A percentile compares a stretch with the other conserved stretches of the same genome.
Evolutionary conservation across 306 rosid genomes (phyloP).

Genomic region (Abrus pulchellus): DNA sequence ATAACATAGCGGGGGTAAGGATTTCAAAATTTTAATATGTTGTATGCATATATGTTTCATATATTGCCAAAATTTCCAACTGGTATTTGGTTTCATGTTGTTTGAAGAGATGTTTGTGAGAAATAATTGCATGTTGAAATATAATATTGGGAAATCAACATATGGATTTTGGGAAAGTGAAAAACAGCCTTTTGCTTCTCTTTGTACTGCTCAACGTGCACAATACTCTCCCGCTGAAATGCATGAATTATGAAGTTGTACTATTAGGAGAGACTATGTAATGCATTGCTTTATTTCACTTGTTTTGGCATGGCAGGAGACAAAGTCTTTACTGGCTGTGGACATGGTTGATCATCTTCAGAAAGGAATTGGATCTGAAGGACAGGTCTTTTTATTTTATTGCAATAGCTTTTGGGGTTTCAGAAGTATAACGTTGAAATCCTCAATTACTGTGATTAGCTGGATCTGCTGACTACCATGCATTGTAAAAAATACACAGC

Average conservation of each 20-base stretch:
- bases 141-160: slow-evolving; percentile 22
- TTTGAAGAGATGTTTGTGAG: slow-evolving; percentile 17
- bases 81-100: slow-evolving; percentile 26
- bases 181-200: slow-evolving; percentile 12
- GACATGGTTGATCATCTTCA: slow-evolving; percentile 92
- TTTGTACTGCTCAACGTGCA: slow-evolving; percentile 26
- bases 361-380: slow-evolving; percentile 74
- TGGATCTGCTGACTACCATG: slow-evolving; percentile 30
- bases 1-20: no score
- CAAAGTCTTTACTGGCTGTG: slow-evolving; percentile 62
- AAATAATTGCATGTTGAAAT: slow-evolving; percentile 6
- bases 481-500: slow-evolving; percentile 22
- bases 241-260: slow-evolving; percentile 10
- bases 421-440: slow-evolving; percentile 35
- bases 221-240: slow-evolving; percentile 32
- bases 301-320: slow-evolving; percentile 62
- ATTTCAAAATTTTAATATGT: no score
- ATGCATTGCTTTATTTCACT: slow-evolving; percentile 6
- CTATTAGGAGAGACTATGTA: not conserved
- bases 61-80: slow-evolving; percentile 19
- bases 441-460: slow-evolving; percentile 17
- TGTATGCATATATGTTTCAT: slow-evolving; percentile 22
- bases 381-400: slow-evolving; percentile 67
- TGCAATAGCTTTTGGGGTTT: slow-evolving; percentile 26
- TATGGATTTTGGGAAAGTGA: slow-evolving; percentile 25